A percentile compares a stretch with the other conserved stretches of the same genome.
phyloP scores from a whole-genome alignment of 2,329 filamentous ascomycete genomes.

The Nothomitra cinnamomea region DNA sequence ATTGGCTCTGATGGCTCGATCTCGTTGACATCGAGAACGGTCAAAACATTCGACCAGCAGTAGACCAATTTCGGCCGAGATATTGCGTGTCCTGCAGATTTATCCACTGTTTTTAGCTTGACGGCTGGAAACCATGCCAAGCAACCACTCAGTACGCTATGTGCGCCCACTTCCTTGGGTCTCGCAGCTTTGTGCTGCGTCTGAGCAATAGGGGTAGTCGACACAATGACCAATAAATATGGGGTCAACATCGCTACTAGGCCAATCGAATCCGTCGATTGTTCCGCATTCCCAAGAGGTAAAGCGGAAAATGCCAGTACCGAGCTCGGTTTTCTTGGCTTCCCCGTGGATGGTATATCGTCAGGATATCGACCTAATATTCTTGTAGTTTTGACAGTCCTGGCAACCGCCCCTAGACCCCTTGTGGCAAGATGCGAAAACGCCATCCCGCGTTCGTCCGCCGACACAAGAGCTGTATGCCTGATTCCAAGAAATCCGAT shows the following conservation, averaged over 20 bases:
- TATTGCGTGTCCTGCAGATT: conserved; percentile 46
- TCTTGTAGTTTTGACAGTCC: conserved; percentile 74
- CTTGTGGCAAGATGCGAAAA: conserved; percentile 92
- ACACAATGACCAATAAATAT: conserved; percentile 90
- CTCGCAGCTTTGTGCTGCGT: conserved; percentile 88
- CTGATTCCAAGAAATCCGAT: conserved; percentile 89
- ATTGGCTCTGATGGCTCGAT: conserved; percentile 36
- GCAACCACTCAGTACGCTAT: conserved; percentile 85
- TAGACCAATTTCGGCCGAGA: conserved; percentile 84
- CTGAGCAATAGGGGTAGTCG: conserved; percentile 87
- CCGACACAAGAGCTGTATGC: conserved; percentile 86
- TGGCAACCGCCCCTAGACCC: conserved; percentile 70
- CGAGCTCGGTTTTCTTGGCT: conserved; percentile 74
- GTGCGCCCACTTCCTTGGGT: conserved; percentile 77
- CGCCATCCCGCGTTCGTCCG: conserved; percentile 89
- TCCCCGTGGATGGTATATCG: conserved; percentile 39
- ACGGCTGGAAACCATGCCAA: conserved; percentile 96
- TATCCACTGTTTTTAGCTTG: conserved; percentile 62
- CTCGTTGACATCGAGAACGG: conserved; percentile 75
- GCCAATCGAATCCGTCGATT: conserved; percentile 71
- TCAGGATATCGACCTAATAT: conserved; percentile 85
- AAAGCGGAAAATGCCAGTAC: conserved; percentile 82
- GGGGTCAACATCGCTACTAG: conserved; percentile 91
- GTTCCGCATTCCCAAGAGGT: conserved; percentile 85
- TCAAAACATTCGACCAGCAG: conserved; percentile 97